Percentiles rank a stretch among this genome's conserved stretches.
These are phyloP conservation scores for Phialemoniopsis sp. DNA, from an alignment of 2,329 filamentous ascomycete species.

Conservation along the genomic window DNA sequence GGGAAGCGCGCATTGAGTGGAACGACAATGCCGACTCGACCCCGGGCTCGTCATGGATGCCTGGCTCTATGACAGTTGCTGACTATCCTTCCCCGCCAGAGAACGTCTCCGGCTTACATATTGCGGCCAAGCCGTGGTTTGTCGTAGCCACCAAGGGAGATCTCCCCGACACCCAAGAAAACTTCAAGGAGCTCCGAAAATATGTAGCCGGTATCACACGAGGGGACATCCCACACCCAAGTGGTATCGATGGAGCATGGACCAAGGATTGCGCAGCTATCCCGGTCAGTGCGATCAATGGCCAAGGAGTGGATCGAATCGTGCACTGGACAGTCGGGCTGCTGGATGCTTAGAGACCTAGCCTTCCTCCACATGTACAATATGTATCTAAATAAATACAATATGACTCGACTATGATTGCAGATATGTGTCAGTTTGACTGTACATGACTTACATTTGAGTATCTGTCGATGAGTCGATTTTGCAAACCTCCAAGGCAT, in stretches of 20 bases:
- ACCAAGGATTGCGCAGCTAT: constrained; percentile 62
- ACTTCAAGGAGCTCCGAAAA: constrained; percentile 64
- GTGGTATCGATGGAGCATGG: constrained; percentile 56
- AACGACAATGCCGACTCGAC: constrained; percentile 10
- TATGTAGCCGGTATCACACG: constrained; percentile 67
- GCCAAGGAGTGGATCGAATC: constrained; percentile 74
- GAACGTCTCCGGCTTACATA: constrained; percentile 51
- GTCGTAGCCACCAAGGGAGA: constrained; percentile 94
- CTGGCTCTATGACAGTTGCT: constrained; percentile 21
- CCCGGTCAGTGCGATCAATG: constrained; percentile 85
- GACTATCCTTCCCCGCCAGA: constrained; percentile 18
- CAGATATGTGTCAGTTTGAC: no score
- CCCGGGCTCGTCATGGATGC: constrained; percentile 8
- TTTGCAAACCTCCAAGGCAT: no score
- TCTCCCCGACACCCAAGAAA: constrained; percentile 70
- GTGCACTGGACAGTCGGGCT: constrained; percentile 69
- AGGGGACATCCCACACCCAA: constrained; percentile 67
- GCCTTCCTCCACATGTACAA: constrained; percentile 2
- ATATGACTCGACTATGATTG: constrained; percentile 3
- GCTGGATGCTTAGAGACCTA: constrained; percentile 42
- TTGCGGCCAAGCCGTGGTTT: constrained; percentile 95
- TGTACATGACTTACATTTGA: no score
- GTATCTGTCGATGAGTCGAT: no score
- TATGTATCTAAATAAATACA: background rate
- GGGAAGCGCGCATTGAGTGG: constrained; percentile 53